A percentile compares a stretch with the other conserved stretches of the same genome.
Conservation (phyloP, 1,284 basidiomycete genomes). For the Grifola frondosa region DNA sequence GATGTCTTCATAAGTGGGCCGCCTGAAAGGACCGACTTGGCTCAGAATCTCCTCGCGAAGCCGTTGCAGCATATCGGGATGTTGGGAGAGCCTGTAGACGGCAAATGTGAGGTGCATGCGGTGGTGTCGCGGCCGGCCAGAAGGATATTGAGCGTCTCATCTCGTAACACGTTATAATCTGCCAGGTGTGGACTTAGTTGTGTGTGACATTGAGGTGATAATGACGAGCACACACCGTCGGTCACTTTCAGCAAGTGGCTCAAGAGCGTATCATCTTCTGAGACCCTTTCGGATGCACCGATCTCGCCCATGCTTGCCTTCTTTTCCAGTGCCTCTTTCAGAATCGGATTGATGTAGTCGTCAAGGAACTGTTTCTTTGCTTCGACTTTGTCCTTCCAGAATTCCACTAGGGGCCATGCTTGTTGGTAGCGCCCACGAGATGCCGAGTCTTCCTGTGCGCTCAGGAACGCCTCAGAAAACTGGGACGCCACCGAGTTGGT, state of each 20-base stretch:
- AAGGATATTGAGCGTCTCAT: constrained; percentile 38
- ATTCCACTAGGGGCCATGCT: constrained; percentile 51
- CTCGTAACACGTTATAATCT: constrained; percentile 32
- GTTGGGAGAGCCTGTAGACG: constrained; percentile 38
- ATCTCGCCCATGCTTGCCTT: constrained; percentile 17
- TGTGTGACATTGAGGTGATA: neutral
- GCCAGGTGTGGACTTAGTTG: neutral
- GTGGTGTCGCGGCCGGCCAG: constrained; percentile 40
- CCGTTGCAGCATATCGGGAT: constrained; percentile 34
- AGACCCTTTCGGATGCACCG: constrained; percentile 22
- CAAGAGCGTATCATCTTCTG: constrained; percentile 46
- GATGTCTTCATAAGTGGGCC: constrained; percentile 39
- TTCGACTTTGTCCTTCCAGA: constrained; percentile 44
- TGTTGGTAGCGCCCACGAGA: constrained; percentile 32
- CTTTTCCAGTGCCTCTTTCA: constrained; percentile 44
- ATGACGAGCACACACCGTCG: constrained; percentile 41
- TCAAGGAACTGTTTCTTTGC: constrained; percentile 48
- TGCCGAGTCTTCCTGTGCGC: constrained; percentile 39
- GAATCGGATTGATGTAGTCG: constrained; percentile 49
- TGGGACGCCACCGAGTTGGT: constrained; percentile 27
- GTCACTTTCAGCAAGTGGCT: constrained; percentile 52
- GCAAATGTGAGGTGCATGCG: constrained; percentile 37
- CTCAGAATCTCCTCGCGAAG: constrained; percentile 40
- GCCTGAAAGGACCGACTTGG: constrained; percentile 29
- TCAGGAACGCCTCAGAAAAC: constrained; percentile 27